These are phyloP conservation scores for Trypanosoma melophagium DNA, from an alignment of 208 protist species.

Conservation along the genomic window DNA sequence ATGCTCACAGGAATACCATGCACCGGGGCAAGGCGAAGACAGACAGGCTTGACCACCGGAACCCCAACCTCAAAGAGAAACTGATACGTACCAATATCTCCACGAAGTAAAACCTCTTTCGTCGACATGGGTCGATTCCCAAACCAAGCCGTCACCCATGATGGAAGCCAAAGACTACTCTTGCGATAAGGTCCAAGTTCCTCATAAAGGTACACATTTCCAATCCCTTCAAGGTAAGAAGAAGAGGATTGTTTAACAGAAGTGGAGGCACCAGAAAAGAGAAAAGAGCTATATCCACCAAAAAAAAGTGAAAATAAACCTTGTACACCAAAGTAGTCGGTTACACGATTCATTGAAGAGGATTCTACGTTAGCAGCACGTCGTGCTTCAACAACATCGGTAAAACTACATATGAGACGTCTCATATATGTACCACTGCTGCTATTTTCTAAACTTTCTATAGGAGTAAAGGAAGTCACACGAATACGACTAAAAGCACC, in stretches of 20 bases:
- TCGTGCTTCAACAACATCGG: not conserved
- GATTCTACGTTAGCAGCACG: not conserved
- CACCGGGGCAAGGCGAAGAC: constrained; percentile 21
- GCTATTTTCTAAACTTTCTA: not conserved
- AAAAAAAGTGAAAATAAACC: constrained; percentile 1
- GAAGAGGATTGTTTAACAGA: not conserved
- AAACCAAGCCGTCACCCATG: constrained; percentile 28
- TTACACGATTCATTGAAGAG: not conserved
- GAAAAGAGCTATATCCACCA: not conserved
- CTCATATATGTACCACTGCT: not conserved
- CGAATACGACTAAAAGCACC: constrained; percentile 34
- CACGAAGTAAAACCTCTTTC: constrained; percentile 10
- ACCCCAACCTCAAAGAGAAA: constrained; percentile 21
- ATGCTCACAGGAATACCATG: constrained; percentile 21
- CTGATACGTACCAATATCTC: not conserved
- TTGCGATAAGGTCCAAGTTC: constrained; percentile 24
- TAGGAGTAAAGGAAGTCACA: constrained; percentile 23
- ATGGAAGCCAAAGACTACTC: constrained; percentile 23
- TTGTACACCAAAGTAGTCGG: not conserved
- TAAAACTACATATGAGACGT: constrained; percentile 14
- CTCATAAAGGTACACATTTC: constrained; percentile 20
- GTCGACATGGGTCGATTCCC: constrained; percentile 21
- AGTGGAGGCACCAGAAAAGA: not conserved
- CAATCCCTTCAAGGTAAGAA: not conserved
- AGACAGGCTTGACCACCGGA: constrained; percentile 22